Conservation (phyloP, 495 filamentous ascomycete genomes). For the Xylaria castorea region DNA sequence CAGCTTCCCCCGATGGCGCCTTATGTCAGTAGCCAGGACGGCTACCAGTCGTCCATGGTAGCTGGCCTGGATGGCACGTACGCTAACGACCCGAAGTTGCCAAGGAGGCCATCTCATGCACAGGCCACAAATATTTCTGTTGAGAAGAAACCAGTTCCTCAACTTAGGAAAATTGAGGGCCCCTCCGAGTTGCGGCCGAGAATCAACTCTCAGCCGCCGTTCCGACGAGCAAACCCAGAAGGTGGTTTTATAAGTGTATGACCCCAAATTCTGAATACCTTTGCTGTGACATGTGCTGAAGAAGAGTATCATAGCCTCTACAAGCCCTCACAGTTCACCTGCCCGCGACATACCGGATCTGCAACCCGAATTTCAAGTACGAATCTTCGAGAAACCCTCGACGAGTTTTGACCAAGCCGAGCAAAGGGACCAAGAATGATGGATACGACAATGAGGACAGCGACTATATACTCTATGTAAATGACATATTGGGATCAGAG, state of each 20-base stretch:
- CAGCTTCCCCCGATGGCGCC: constrained; percentile 77
- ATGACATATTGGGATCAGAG: constrained; percentile 97
- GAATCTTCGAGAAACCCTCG: constrained; percentile 98
- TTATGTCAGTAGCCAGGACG: constrained; percentile 63
- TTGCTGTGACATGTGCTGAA: constrained; percentile 24
- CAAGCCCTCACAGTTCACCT: constrained; percentile 95
- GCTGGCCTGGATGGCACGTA: constrained; percentile 74
- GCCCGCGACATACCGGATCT: constrained; percentile 95
- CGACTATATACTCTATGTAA: constrained; percentile 99
- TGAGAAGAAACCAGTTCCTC: constrained; percentile 79
- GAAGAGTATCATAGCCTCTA: constrained; percentile 68
- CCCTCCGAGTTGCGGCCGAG: constrained; percentile 79
- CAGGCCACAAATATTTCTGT: constrained; percentile 51
- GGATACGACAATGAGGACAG: constrained; percentile 99
- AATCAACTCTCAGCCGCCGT: constrained; percentile 85
- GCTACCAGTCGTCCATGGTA: constrained; percentile 72
- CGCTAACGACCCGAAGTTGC: constrained; percentile 75
- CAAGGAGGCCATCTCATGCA: constrained; percentile 60
- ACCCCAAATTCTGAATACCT: constrained; percentile 29
- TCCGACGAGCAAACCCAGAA: constrained; percentile 92
- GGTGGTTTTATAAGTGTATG: constrained; percentile 98
- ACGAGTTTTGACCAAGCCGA: constrained; percentile 97
- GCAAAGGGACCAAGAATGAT: constrained; percentile 98
- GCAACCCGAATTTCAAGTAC: constrained; percentile 98
- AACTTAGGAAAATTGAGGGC: constrained; percentile 78